Conservation (phyloP, 192 early-diverging fungal genomes). For the Paraglomus brasilianum region DNA sequence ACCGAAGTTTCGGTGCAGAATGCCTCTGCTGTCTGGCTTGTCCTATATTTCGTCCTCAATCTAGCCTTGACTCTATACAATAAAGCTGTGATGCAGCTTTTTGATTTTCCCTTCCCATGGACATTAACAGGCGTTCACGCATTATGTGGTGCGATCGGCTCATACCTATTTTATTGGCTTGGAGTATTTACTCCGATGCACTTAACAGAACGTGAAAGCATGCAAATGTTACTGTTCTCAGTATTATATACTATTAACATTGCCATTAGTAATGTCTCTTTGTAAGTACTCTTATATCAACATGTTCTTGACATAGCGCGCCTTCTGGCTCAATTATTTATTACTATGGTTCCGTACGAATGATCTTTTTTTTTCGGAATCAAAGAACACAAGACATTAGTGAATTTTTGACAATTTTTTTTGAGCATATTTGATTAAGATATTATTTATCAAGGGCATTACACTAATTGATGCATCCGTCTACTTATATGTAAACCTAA, state of each 20-base stretch:
- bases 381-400: neutral
- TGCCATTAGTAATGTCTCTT: constrained; percentile 78
- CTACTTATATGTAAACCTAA: too few relatives aligned
- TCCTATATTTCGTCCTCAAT: constrained; percentile 72
- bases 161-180: constrained; percentile 44
- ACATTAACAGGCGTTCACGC: constrained; percentile 84
- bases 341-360: neutral
- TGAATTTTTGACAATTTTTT: constrained; percentile 1
- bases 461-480: too few relatives aligned
- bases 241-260: constrained; percentile 89
- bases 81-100: constrained; percentile 76
- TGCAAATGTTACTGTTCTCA: constrained; percentile 75
- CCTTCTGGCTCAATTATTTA: neutral
- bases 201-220: constrained; percentile 57
- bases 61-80: constrained; percentile 80
- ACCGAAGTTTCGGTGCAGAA: neutral
- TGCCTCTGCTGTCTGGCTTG: constrained; percentile 57
- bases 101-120: constrained; percentile 81
- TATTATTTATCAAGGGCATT: neutral
- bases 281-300: constrained; percentile 60
- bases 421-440: neutral
- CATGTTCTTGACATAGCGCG: neutral
- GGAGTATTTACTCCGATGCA: constrained; percentile 54
- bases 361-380: neutral
- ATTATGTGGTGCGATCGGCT: constrained; percentile 68